phyloP scores from a whole-genome alignment of 2,329 filamentous ascomycete species.

The Aspergillus nomiae region DNA sequence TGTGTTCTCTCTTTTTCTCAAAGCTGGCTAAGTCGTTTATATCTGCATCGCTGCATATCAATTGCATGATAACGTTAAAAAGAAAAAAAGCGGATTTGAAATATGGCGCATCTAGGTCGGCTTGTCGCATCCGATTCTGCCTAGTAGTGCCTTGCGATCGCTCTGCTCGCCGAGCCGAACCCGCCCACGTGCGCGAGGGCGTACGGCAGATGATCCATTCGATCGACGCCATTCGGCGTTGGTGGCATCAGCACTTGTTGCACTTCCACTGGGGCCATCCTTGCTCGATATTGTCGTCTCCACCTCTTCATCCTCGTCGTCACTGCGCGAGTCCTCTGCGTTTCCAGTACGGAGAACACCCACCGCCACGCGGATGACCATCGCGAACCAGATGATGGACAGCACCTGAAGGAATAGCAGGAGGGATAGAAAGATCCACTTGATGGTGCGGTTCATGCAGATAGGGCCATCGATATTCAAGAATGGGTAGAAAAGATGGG shows the following conservation, averaged over 20 bases:
- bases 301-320: constrained; percentile 73
- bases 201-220: constrained; percentile 36
- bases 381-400: constrained; percentile 82
- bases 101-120: constrained; percentile 38
- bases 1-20: constrained; percentile 2
- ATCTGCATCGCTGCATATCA: constrained; percentile 14
- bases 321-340: constrained; percentile 85
- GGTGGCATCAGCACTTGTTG: constrained; percentile 27
- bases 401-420: constrained; percentile 78
- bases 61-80: constrained; percentile 17
- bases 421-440: constrained; percentile 73
- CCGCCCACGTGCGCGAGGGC: constrained; percentile 39
- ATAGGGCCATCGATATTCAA: constrained; percentile 69
- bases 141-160: constrained; percentile 71
- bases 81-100: constrained; percentile 13
- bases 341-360: constrained; percentile 72
- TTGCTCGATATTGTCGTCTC: constrained; percentile 19
- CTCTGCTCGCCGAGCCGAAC: constrained; percentile 43
- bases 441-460: constrained; percentile 76
- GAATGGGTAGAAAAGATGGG: constrained; percentile 74
- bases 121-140: constrained; percentile 82
- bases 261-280: constrained; percentile 25
- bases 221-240: constrained; percentile 37
- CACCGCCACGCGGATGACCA: constrained; percentile 82
- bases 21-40: constrained; percentile 9